Conservation (phyloP, 805 yeast species). For the Candida sakaeoensis region DNA sequence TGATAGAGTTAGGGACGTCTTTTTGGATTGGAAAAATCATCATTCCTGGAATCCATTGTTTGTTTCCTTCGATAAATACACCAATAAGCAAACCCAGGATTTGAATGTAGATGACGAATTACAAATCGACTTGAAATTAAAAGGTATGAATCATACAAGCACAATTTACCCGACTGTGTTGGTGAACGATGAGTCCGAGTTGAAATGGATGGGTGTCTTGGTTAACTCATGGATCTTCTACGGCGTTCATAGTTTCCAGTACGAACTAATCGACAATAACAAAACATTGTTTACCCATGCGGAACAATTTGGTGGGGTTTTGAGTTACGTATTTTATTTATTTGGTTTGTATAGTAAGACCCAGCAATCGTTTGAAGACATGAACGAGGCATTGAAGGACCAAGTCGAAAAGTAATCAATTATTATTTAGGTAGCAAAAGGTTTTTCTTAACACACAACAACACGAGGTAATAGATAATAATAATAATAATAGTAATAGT, state of each 20-base stretch:
- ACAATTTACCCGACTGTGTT: slow-evolving; percentile 10
- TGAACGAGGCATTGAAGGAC: slow-evolving; percentile 14
- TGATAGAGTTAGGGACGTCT: slow-evolving; percentile 8
- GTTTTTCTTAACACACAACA: no score
- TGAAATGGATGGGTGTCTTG: slow-evolving; percentile 14
- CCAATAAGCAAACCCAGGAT: neutral
- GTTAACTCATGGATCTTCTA: slow-evolving; percentile 10
- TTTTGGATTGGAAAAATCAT: slow-evolving; percentile 11
- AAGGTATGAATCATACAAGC: slow-evolving; percentile 3
- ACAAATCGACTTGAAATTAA: slow-evolving; percentile 10
- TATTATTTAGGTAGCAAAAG: no score
- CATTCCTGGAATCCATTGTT: slow-evolving; percentile 15
- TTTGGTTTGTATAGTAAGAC: slow-evolving; percentile 10
- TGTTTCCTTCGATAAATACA: slow-evolving; percentile 6
- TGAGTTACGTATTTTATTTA: slow-evolving; percentile 7
- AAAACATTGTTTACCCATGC: slow-evolving; percentile 11
- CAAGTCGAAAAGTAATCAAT: slow-evolving; percentile 10
- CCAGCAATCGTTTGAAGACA: slow-evolving; percentile 7
- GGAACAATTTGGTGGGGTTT: slow-evolving; percentile 13
- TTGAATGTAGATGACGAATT: slow-evolving; percentile 10
- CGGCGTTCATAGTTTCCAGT: slow-evolving; percentile 13
- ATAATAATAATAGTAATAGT: neutral
- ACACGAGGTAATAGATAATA: no score
- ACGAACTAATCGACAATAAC: slow-evolving; percentile 7
- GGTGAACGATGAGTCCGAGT: slow-evolving; percentile 1